phyloP scores from a whole-genome alignment of 805 yeast genomes.

The Teunomyces tritomae region DNA sequence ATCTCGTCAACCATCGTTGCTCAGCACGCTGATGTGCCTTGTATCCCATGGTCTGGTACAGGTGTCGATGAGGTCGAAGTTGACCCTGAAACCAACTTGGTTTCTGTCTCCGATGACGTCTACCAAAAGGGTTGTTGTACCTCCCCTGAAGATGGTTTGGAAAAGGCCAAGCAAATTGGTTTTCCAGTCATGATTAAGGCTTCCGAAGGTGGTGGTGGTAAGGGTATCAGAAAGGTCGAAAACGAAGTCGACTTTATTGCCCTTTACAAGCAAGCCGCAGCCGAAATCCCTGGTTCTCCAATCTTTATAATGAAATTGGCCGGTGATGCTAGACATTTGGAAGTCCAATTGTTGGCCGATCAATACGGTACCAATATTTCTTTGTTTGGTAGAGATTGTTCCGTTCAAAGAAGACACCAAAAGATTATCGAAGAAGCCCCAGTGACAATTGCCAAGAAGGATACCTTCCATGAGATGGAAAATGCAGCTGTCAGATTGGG shows the following conservation, averaged over 20 bases:
- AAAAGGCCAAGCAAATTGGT: conserved; percentile 82
- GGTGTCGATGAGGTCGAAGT: conserved; percentile 82
- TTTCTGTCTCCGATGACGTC: conserved; percentile 80
- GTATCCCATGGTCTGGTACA: conserved; percentile 99
- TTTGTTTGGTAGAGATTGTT: conserved; percentile 97
- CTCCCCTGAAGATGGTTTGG: conserved; percentile 85
- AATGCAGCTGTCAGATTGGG: conserved; percentile 97
- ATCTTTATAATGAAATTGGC: conserved; percentile 97
- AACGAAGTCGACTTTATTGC: conserved; percentile 72
- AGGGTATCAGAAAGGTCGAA: conserved; percentile 97
- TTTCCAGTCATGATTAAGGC: conserved; percentile 99
- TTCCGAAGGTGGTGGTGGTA: conserved; percentile 99
- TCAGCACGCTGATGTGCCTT: conserved; percentile 96
- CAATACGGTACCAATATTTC: conserved; percentile 98
- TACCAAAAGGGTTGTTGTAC: conserved; percentile 87
- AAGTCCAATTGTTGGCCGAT: conserved; percentile 96
- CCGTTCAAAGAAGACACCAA: conserved; percentile 99
- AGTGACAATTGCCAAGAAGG: conserved; percentile 86
- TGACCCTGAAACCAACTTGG: conserved; percentile 70
- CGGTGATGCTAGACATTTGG: conserved; percentile 96
- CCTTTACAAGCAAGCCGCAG: conserved; percentile 88
- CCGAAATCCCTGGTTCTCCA: conserved; percentile 98
- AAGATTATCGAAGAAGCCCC: conserved; percentile 99
- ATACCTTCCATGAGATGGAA: conserved; percentile 90
- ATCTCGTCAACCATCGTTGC: conserved; percentile 98